Evolutionary conservation across 2,329 filamentous ascomycete genomes (phyloP), one percentile per base, ranked within the genome.

Genomic region (Colletotrichum karsti): DNA sequence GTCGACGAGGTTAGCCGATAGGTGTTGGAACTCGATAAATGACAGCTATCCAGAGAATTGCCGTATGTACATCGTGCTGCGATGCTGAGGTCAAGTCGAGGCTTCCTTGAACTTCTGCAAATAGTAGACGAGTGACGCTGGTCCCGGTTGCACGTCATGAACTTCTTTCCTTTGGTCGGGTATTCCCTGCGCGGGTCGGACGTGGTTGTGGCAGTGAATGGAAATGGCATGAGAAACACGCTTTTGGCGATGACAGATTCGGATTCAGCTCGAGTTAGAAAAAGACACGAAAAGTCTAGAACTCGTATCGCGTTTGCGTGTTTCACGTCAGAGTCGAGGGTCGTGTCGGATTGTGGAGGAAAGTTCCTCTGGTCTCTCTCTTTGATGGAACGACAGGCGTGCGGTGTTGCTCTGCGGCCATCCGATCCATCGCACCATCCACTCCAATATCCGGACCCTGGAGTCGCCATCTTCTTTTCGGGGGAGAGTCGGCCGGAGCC

Each of bases 201-300:
- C 26, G 60, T 33, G 35, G 41, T 28, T 57, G 60, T 64, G 37
- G 60, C 22, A 54, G 28, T 55, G 46, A 54, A 57, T 15, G 54
- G 39, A 35, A 54, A 57, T 15, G 54, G 39, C 15, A 41, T 33
- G 33, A 30, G 60, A 54, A 54, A 68, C 54, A 24, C 30, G 37
- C 44, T 48, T n/a, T 42, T 24, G 8, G 10, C 42, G 28, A 24
- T 42, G 51, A 13, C 53, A 63, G 64, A 54, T 64, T 65, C 65
- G 48, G 65, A 65, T 58, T 68, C 65, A 68, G 65, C 46, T 68
- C 46, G 13, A 20, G 44, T 64, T 41, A 68, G 46, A 64, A 35
- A 42, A 33, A 42, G 48, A 62, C 58, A 30, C 60, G 37, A 63
- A 33, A 62, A 48, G 65, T 28, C 35, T 50, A 41, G 60, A 46